phyloP scores from a whole-genome alignment of 352 stramenopile species.

The Pythium coloratum region DNA sequence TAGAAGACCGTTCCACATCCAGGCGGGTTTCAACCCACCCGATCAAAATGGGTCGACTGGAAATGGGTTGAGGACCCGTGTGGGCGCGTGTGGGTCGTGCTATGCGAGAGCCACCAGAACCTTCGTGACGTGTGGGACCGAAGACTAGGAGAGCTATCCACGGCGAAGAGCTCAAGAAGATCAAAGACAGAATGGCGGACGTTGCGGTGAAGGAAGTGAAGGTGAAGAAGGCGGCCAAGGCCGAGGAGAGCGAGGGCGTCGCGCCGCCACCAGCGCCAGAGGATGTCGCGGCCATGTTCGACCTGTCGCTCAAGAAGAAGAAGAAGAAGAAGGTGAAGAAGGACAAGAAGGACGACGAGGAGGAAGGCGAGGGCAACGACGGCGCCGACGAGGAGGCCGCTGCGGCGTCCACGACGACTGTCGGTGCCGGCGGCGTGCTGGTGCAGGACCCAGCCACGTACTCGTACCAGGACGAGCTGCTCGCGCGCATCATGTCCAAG shows the following conservation, averaged over 20 bases:
- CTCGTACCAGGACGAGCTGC: conserved; percentile 93
- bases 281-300: conserved; percentile 89
- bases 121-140: conserved; percentile 12
- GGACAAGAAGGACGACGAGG: conserved; percentile 42
- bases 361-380: conserved; percentile 31
- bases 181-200: conserved; percentile 48
- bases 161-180: neutral
- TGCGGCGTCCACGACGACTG: conserved; percentile 33
- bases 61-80: conserved; percentile 2
- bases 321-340: conserved; percentile 91
- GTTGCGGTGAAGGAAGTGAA: conserved; percentile 42
- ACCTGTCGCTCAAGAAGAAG: conserved; percentile 92
- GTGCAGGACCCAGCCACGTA: conserved; percentile 92
- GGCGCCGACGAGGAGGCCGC: conserved; percentile 31
- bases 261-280: conserved; percentile 60
- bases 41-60: neutral
- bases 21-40: neutral
- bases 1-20: neutral
- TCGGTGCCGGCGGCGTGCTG: conserved; percentile 38
- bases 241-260: conserved; percentile 43
- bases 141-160: neutral
- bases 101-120: conserved; percentile 28
- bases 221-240: conserved; percentile 35
- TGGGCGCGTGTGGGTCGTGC: neutral
- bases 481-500: conserved; percentile 94